Percentiles rank a stretch among this genome's conserved stretches.
phyloP scores from a whole-genome alignment of 768 basidiomycete genomes.

The Serendipita sp. region DNA sequence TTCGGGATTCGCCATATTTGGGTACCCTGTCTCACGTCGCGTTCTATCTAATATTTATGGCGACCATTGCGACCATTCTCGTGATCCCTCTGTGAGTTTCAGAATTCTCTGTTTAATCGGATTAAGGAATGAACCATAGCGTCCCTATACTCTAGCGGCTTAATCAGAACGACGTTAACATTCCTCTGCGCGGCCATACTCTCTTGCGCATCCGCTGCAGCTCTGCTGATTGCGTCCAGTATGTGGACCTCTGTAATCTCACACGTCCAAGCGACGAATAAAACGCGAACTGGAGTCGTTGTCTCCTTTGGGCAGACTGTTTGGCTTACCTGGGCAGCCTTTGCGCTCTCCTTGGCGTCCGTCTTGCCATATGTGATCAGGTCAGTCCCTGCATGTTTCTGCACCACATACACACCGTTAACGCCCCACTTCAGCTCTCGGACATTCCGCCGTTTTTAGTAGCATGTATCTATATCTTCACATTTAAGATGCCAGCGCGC shows the following conservation, averaged over 20 bases:
- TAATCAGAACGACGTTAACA: conserved; percentile 43
- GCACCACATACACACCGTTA: background rate
- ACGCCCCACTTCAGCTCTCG: background rate
- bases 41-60: conserved; percentile 59
- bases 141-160: conserved; percentile 32
- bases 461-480: background rate
- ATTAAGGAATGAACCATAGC: background rate
- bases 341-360: conserved; percentile 2
- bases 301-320: background rate
- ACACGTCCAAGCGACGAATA: conserved; percentile 1
- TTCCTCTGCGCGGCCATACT: conserved; percentile 47
- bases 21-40: conserved; percentile 49
- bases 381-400: background rate
- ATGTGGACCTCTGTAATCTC: background rate
- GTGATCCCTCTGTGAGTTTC: conserved; percentile 47
- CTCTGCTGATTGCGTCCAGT: background rate
- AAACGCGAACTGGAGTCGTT: conserved; percentile 2
- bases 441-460: conserved; percentile 2
- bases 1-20: conserved; percentile 43
- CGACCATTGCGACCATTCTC: conserved; percentile 49
- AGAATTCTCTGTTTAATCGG: background rate
- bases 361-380: conserved; percentile 8
- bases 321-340: conserved; percentile 8
- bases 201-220: background rate
- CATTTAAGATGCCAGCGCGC: background rate